These are phyloP conservation scores for Juncus inflexus DNA, from an alignment of 176 grass and related monocot species.

Conservation along the genomic window DNA sequence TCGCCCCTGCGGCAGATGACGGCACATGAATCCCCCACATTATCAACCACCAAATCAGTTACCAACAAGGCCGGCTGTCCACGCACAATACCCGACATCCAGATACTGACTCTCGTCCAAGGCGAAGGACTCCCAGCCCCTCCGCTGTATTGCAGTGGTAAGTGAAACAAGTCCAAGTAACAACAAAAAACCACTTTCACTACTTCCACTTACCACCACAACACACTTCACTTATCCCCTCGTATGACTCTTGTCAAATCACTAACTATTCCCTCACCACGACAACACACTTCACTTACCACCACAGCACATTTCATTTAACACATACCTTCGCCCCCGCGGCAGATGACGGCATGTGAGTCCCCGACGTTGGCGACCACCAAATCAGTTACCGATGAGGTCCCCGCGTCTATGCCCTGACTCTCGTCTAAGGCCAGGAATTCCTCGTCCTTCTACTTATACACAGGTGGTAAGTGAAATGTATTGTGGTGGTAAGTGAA, in stretches of 20 bases:
- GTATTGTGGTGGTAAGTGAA: too few relatives aligned
- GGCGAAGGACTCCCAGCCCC: conserved; percentile 73
- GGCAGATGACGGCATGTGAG: conserved; percentile 76
- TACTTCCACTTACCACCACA: background rate
- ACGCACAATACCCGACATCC: conserved; percentile 72
- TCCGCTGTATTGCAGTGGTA: conserved; percentile 13
- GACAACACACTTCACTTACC: too few relatives aligned
- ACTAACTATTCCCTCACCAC: too few relatives aligned
- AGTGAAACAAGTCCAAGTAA: conserved; percentile 20
- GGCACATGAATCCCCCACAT: conserved; percentile 89
- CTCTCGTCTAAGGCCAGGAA: conserved; percentile 79
- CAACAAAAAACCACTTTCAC: too few relatives aligned
- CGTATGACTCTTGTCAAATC: background rate
- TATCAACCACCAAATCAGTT: conserved; percentile 74
- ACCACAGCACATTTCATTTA: background rate
- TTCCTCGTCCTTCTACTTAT: conserved; percentile 70
- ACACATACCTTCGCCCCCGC: conserved; percentile 65
- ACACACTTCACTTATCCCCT: background rate
- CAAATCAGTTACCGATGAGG: conserved; percentile 68
- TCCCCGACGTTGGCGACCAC: conserved; percentile 92
- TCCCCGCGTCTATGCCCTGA: conserved; percentile 72
- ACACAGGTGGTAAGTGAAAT: conserved; percentile 19
- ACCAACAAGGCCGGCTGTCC: conserved; percentile 42
- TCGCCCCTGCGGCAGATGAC: conserved; percentile 64
- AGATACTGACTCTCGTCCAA: conserved; percentile 60